A percentile compares a stretch with the other conserved stretches of the same genome.
These are phyloP conservation scores for Stachybotrys elegans DNA, from an alignment of 2,329 filamentous ascomycete genomes.

Conservation along the genomic window DNA sequence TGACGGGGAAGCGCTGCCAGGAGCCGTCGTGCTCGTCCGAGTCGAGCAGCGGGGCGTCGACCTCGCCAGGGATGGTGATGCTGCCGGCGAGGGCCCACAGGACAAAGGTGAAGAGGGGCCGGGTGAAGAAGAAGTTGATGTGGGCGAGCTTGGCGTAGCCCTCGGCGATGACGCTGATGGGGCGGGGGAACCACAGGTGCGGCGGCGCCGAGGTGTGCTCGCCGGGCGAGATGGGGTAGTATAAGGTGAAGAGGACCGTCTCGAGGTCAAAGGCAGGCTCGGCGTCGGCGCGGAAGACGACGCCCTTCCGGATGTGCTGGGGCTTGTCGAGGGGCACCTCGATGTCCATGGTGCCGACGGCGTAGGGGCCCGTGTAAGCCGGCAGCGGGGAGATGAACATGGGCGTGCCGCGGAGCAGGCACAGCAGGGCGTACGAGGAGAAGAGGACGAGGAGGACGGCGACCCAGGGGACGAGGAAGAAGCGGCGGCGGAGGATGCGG, in stretches of 20 bases:
- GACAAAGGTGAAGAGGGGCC: slow-evolving; percentile 36
- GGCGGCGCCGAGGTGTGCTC: slow-evolving; percentile 17
- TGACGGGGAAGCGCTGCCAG: slow-evolving; percentile 31
- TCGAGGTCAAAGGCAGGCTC: slow-evolving; percentile 38
- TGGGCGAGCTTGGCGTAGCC: slow-evolving; percentile 42
- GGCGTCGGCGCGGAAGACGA: slow-evolving; percentile 26
- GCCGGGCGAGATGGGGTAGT: slow-evolving; percentile 36
- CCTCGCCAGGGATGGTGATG: slow-evolving; percentile 41
- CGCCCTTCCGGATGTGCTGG: slow-evolving; percentile 20
- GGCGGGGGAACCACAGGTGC: slow-evolving; percentile 41
- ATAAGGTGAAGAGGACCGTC: slow-evolving; percentile 44
- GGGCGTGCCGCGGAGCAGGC: slow-evolving; percentile 32
- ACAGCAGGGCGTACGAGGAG: slow-evolving; percentile 31
- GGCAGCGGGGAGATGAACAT: slow-evolving; percentile 40
- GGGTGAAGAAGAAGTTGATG: slow-evolving; percentile 36
- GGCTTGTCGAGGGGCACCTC: slow-evolving; percentile 35
- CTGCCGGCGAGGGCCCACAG: slow-evolving; percentile 36
- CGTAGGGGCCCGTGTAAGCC: slow-evolving; percentile 36
- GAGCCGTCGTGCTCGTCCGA: slow-evolving; percentile 11
- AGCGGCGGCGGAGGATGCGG: not conserved
- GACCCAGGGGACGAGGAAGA: slow-evolving; percentile 24
- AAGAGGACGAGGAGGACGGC: slow-evolving; percentile 24
- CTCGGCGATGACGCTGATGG: slow-evolving; percentile 36
- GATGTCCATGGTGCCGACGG: slow-evolving; percentile 42
- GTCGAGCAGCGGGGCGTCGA: slow-evolving; percentile 36